Evolutionary conservation across 768 basidiomycete genomes (phyloP), one percentile per base, ranked within the genome.

Genomic region (Leccinum disarticulatum): DNA sequence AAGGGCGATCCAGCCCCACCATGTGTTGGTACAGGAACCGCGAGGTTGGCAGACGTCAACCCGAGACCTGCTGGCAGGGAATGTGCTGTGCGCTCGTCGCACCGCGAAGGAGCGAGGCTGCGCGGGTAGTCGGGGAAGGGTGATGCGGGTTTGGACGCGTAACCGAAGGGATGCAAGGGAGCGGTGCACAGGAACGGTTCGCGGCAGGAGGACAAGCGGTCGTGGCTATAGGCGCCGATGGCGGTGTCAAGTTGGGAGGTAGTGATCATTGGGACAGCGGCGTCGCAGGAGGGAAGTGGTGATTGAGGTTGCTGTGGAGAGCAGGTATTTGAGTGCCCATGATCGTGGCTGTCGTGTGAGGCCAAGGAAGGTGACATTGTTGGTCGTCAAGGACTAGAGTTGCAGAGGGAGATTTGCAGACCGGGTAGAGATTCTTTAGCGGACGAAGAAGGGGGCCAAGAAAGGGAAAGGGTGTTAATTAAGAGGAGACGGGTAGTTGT

Each of bases 351-450:
- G 9, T 58, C 56, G 13, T 57, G 47, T 13, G 60, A 54, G 52
- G 50, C 73, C 33, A 61, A 64, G 64, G 70, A 70, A 71, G 73
- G 68, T 8, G 70, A 61, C 66, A 74, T 72, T 66, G 66, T 63
- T 75, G 72, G 72, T 75, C 27, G 70, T 70, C 70, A 74, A 48
- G 71, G 54, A 64, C 41, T 64, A 58, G 67, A 63, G 59, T 60
- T 65, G 70, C 64, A 70, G 62, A 64, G 52, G 61, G 65, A 46
- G 72, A 73, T 75, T 72, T 73, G 72, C 72, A 38, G 73, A 66
- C 62, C 51, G 52, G 52, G 27, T 5, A 51, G 4, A 15, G 65
- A 41, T 64, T 67, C 68, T 63, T 57, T 47, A 52, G 56, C 55
- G 62, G 63, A 58, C 52, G 61, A 63, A 64, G 63, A 68, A 67